A percentile compares a stretch with the other conserved stretches of the same genome.
phyloP scores from a whole-genome alignment of 2,329 filamentous ascomycete species.

The Fusarium keratoplasticum region DNA sequence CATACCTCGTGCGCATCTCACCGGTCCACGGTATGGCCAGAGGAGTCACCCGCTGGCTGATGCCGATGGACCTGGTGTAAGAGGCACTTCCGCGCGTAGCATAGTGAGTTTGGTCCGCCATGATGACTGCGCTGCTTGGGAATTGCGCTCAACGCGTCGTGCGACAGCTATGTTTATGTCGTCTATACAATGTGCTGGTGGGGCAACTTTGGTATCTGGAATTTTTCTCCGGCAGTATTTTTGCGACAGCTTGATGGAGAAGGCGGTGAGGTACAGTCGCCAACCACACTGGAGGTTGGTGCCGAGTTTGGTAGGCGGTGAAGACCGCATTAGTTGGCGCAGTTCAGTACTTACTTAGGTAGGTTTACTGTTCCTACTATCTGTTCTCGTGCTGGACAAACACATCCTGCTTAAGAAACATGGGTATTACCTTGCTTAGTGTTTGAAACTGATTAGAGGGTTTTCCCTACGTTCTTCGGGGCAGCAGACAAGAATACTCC shows the following conservation, averaged over 20 bases:
- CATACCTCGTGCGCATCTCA: constrained; percentile 54
- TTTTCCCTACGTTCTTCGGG: constrained; percentile 20
- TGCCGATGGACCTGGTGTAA: constrained; percentile 52
- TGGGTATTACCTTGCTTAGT: neutral
- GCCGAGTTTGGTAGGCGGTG: constrained; percentile 40
- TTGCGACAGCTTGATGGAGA: neutral
- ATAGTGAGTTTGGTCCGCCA: constrained; percentile 49
- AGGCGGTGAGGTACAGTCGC: constrained; percentile 29
- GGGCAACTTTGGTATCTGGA: constrained; percentile 37
- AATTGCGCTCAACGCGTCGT: constrained; percentile 6
- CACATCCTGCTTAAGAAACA: neutral
- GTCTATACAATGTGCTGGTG: constrained; percentile 18
- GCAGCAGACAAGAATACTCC: neutral
- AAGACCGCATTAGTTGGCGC: neutral
- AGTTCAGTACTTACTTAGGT: neutral
- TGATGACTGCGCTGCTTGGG: constrained; percentile 22
- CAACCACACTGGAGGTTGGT: neutral
- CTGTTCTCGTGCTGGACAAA: neutral
- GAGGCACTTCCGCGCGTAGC: constrained; percentile 47
- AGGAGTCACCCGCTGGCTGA: constrained; percentile 55
- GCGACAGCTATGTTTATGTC: constrained; percentile 29
- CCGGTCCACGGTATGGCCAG: constrained; percentile 53
- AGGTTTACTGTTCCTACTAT: too few relatives aligned
- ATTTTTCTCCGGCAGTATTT: constrained; percentile 44
- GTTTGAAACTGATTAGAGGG: neutral